Percentiles rank a stretch among this genome's conserved stretches.
Evolutionary conservation across 2,329 filamentous ascomycete genomes (phyloP).

Genomic region (Beauveria asiatica): DNA sequence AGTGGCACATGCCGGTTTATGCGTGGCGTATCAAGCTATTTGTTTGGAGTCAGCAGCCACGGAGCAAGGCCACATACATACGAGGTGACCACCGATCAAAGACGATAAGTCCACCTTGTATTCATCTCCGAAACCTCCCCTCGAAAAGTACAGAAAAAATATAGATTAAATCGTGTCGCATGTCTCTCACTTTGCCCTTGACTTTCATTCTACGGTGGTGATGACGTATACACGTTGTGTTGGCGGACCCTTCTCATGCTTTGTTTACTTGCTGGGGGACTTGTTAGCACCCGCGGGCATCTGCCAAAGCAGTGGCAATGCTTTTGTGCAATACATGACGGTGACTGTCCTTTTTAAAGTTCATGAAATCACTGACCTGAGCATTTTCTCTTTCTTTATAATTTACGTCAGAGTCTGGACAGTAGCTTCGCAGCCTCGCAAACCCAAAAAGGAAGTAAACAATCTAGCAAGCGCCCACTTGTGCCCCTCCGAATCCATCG

Average conservation of each 20-base stretch:
- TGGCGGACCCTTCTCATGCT: background rate
- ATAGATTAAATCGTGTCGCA: background rate
- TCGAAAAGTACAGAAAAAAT: background rate
- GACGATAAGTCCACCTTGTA: background rate
- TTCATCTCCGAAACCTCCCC: background rate
- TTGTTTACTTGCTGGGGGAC: background rate
- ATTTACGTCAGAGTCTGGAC: background rate
- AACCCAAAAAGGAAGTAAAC: constrained; percentile 3
- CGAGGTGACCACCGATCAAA: background rate
- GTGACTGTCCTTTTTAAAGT: background rate
- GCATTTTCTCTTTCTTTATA: background rate
- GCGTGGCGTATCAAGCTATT: background rate
- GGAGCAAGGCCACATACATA: too few species aligned
- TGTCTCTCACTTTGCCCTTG: background rate
- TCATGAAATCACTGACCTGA: background rate
- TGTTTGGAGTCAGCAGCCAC: too few species aligned
- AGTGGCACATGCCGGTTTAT: background rate
- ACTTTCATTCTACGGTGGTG: background rate
- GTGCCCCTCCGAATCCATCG: background rate
- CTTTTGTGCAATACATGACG: background rate
- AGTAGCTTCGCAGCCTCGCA: background rate
- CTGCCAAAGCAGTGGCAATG: too few species aligned
- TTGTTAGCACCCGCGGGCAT: too few species aligned
- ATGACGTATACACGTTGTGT: background rate
- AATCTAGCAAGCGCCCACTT: constrained; percentile 4